Evolutionary conservation across 75 land plant species (phyloP).

Genomic region (Isoetes taiwanensis): DNA sequence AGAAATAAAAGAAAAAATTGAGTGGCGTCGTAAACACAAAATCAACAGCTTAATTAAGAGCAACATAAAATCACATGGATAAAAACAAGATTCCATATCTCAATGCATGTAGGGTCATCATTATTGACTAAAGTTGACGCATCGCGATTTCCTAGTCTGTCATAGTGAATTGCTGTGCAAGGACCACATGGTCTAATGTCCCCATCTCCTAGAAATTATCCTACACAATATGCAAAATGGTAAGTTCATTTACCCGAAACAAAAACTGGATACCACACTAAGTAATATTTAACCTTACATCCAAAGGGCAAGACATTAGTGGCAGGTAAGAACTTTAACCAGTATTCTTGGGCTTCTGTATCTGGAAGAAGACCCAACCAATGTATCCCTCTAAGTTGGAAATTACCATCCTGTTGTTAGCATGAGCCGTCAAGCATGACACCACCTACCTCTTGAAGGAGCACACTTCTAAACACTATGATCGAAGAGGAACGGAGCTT

Average conservation of each 20-base stretch:
- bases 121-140: conserved; percentile 77
- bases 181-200: conserved; percentile 99
- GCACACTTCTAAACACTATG: too few species aligned
- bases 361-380: conserved; percentile 61
- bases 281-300: conserved; percentile 48
- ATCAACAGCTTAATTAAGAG: background rate
- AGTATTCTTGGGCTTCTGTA: conserved; percentile 66
- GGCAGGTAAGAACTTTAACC: conserved; percentile 55
- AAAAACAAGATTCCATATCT: conserved; percentile 94
- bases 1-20: background rate
- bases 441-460: too few species aligned
- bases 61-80: conserved; percentile 41
- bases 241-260: background rate
- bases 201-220: conserved; percentile 99
- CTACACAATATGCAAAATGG: conserved; percentile 17
- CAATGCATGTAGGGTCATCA: conserved; percentile 96
- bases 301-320: conserved; percentile 79
- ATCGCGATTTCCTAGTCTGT: conserved; percentile 73
- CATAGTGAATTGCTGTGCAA: conserved; percentile 92
- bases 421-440: too few species aligned
- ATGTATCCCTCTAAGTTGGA: too few species aligned
- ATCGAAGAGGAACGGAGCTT: too few species aligned
- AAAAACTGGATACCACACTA: too few species aligned
- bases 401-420: too few species aligned
- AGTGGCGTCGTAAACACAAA: background rate